Evolutionary conservation across 306 rosid genomes (phyloP), one percentile per base, ranked within the genome.

Genomic region (Myrica gale): DNA sequence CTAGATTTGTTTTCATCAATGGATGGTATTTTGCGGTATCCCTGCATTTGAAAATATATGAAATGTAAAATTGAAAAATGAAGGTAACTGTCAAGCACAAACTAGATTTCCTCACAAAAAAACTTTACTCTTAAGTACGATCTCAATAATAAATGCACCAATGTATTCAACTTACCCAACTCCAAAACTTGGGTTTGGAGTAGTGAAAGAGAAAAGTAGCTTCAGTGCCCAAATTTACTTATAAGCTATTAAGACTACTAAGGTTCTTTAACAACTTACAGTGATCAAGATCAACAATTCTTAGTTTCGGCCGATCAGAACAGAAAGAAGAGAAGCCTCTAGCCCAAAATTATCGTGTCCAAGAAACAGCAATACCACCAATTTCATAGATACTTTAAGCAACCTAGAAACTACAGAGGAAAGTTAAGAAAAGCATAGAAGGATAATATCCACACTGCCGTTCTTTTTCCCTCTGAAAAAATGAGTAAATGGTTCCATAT

Each of bases 1-100:
- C 91, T 21, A 88, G 71, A 79, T 93, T 93, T 82, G 98, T 93
- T 81, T 89, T 93, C 95, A 87, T 84, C 86, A 93, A 80, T 42
- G 97, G 98, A 58, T 15, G 80, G 74, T 93, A 90, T 71, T 80
- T 85, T 79, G 98, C 93, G 16, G 98, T 90, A 83, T 93, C 98
- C 87, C 97, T 90, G 87, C 75, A 84, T 12, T 62, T 66, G 71
- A 77, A 79, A 67, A 79, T 72, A 45, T 26, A 26, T 26, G 32
- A 26, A 26, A 47, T 47, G 52, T 13, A 9, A 47, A 10, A 26
- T 26, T 13, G 12, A 39, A 81, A n/a, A 70, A 13, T 72, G 41
- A 53, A 53, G 63, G 76, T 45, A 39, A 58, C 54, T 11, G 48
- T 82, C 56, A 61, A 68, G 72, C 80, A 60, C 69, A 52, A 37